Evolutionary conservation across 306 rosid genomes (phyloP), one percentile per base, ranked within the genome.

Genomic region (Vigna nakashimae): DNA sequence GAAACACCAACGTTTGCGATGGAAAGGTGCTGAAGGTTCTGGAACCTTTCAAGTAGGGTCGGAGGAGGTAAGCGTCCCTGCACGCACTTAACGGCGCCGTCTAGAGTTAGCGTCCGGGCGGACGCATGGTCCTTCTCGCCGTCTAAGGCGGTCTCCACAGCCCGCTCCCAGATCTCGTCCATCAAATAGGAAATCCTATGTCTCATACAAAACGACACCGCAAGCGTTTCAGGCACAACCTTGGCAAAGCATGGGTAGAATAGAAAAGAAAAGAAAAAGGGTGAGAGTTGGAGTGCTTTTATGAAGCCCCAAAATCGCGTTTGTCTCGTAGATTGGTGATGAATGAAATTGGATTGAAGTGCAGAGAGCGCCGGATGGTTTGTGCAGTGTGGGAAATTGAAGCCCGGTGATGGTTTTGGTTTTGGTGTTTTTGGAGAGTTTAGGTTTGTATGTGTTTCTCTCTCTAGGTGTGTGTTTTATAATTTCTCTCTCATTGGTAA

Each of bases 141-240:
- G 78, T 89, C 97, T 59, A 93, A 82, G 74, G 98, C 98, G 60
- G 97, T 89, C 79, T 93, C 98, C 36, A 93, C 91, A 60, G 98
- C 98, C 62, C 91, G 85, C 83, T 93, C 98, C 98, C 98, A 93
- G 90, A 93, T 93, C 97, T 91, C 98, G 74, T 93, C 98, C 98
- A 93, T 93, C 82, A 89, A 91, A 88, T 84, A 81, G 57, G 84
- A 74, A 65, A 72, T 83, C 81, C 73, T 82, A 79, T 84, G 80
- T 89, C 88, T 83, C 90, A 90, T 88, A 86, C 80, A 87, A 84
- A 80, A 67, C 69, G 6, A 38, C 58, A 32, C 32, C 36, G 7
- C 58, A 8, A 26, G 46, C 64, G 40, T 71, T 50, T 75, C 34
- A 34, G 4, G 40, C 49, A n/a, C 49, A 22, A 17, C 22, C 15